Base-by-base conservation (phyloP, 1,139 yeast species). In the Groenewaldozyma auringiensis region DNA sequence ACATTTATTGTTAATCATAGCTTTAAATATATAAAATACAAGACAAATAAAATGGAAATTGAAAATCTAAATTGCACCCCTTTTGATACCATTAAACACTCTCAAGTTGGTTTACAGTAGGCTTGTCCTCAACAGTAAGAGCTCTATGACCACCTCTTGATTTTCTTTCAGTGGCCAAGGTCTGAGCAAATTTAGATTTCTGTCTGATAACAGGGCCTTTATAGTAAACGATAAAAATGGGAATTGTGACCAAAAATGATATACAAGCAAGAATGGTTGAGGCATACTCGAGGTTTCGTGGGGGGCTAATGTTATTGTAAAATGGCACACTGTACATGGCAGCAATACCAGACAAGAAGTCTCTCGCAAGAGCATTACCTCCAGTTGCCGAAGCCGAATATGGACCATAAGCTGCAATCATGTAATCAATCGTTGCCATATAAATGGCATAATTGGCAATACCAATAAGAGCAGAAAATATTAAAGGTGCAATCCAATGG, bases 361-460 rank as follows among this genome's bases (percentile, higher is more conserved):
- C 71, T 48, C 71, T 55, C n/a, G 71, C 67, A 50, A 66, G 66
- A 6, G 70, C 71, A 48, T 67, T 67, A 39, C 71, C 71, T 17
- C 71, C 71, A 4, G 71, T 67, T 1, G 65, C 59, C 8, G 78
- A 70, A 2, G 83, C 83, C 4, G 82, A 75, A 52, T 76, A 76
- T 47, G 81, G 67, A 29, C 79, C 78, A 56, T 78, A 78, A 75
- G 79, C 75, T 54, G 79, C 83, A 42, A 79, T 78, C 45, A 78
- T 62, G 53, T 79, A 79, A 6, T 67, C 70, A 44, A 67, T 66
- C 17, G 71, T 67, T 16, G 69, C 60, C 51, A 72, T 70, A 57
- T 78, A 83, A 51, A 78, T 73, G 6, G 76, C 76, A 34, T 78
- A 70, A 27, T 79, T 68, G 2, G 79, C 76, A 51, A 74, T 67